A percentile compares a stretch with the other conserved stretches of the same genome.
Conservation (phyloP, 345 rosid species). For the Clarkia xantiana region DNA sequence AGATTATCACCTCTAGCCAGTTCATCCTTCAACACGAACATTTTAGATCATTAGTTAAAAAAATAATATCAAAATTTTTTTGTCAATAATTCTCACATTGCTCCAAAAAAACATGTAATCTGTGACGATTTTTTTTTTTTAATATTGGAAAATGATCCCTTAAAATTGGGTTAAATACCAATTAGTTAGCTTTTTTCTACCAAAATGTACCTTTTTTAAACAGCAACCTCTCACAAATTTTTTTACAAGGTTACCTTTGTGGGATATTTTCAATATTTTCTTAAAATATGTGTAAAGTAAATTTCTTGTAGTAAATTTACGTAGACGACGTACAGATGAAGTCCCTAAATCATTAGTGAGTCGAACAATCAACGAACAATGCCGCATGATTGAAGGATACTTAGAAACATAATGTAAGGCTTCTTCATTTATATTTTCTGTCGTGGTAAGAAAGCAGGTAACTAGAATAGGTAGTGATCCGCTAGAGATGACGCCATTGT, state of each 20-base stretch:
- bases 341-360: slow-evolving; percentile 11
- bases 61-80: not conserved
- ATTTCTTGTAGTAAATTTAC: no score
- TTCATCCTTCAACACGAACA: not conserved
- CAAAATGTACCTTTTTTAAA: no score
- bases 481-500: slow-evolving; percentile 4
- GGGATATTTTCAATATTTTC: no score
- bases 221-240: no score
- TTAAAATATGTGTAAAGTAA: no score
- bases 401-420: slow-evolving; percentile 1
- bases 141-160: no score
- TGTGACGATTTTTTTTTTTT: no score
- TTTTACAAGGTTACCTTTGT: no score
- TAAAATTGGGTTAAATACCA: no score
- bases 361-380: slow-evolving; percentile 4
- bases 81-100: not conserved
- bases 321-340: slow-evolving; percentile 5
- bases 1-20: slow-evolving; percentile 5
- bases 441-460: not conserved
- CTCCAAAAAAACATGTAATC: no score
- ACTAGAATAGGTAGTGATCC: not conserved
- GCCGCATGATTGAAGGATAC: not conserved
- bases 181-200: no score
- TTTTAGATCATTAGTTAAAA: not conserved
- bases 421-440: not conserved